Conservation (phyloP, 495 filamentous ascomycete species). For the Aspergillus sparsus region DNA sequence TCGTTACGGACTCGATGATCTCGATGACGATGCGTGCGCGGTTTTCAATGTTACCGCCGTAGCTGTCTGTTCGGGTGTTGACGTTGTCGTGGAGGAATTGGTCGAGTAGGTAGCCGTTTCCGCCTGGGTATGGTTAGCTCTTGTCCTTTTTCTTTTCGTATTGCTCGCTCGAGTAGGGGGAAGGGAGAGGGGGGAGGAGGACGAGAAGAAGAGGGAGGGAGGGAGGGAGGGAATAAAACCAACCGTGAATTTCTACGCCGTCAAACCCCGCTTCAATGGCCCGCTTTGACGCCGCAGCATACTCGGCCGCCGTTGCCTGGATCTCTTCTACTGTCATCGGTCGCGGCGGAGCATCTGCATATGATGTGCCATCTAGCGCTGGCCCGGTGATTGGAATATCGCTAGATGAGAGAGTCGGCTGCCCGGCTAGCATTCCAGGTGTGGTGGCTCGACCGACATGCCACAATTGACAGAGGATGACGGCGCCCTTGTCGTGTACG, state of each 20-base stretch:
- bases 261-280: slow-evolving; percentile 65
- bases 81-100: slow-evolving; percentile 55
- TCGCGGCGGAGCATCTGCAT: slow-evolving; percentile 38
- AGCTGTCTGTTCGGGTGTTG: slow-evolving; percentile 54
- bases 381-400: slow-evolving; percentile 31
- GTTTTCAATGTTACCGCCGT: slow-evolving; percentile 55
- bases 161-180: neutral
- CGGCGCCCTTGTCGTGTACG: slow-evolving; percentile 53
- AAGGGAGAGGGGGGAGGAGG: neutral
- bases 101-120: slow-evolving; percentile 57
- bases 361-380: slow-evolving; percentile 31
- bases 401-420: slow-evolving; percentile 23
- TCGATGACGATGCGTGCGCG: slow-evolving; percentile 50
- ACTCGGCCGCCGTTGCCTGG: slow-evolving; percentile 42
- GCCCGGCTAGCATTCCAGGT: slow-evolving; percentile 33
- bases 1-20: slow-evolving; percentile 34
- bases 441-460: slow-evolving; percentile 50
- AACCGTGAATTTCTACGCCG: slow-evolving; percentile 57
- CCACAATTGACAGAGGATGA: slow-evolving; percentile 57
- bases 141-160: neutral
- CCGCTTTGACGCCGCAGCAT: slow-evolving; percentile 58
- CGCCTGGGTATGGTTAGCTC: slow-evolving; percentile 25
- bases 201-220: neutral
- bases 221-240: slow-evolving; percentile 11
- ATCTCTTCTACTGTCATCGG: slow-evolving; percentile 49